Conservation (phyloP, 1,284 basidiomycete genomes). For the Ceratobasidium papillatum region DNA sequence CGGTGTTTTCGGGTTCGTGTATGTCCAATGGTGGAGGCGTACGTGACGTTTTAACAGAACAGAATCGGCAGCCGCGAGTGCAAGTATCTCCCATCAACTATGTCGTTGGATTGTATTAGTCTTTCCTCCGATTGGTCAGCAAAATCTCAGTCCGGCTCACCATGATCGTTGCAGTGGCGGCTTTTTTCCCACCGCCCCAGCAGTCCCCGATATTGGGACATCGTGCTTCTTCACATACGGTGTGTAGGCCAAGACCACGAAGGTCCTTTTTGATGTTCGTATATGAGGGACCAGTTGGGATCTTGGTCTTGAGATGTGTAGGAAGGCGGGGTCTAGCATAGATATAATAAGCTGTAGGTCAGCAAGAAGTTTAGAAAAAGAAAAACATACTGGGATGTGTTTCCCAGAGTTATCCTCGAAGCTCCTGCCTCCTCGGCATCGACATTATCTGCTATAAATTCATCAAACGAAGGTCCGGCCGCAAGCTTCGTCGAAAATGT, state of each 20-base stretch:
- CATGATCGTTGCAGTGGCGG: constrained; percentile 99
- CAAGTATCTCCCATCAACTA: constrained; percentile 99
- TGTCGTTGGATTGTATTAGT: not conserved
- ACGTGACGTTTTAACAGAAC: constrained; percentile 94
- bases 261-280: constrained; percentile 95
- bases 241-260: constrained; percentile 89
- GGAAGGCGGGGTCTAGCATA: constrained; percentile 83
- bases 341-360: not conserved
- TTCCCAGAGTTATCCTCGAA: constrained; percentile 80
- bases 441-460: constrained; percentile 77
- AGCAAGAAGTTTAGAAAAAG: constrained; percentile 25
- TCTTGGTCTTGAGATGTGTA: constrained; percentile 90
- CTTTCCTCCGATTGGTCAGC: not conserved
- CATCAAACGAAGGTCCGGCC: constrained; percentile 81
- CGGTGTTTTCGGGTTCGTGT: constrained; percentile 98
- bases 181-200: constrained; percentile 92
- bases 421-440: constrained; percentile 50
- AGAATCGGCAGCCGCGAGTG: constrained; percentile 97
- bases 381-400: constrained; percentile 70
- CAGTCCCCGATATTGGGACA: constrained; percentile 99
- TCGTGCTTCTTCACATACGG: constrained; percentile 98
- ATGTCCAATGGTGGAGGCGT: constrained; percentile 91
- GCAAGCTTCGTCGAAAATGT: constrained; percentile 68
- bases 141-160: constrained; percentile 56
- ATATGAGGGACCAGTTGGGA: constrained; percentile 89